Percentiles rank a stretch among this genome's conserved stretches.
These are phyloP conservation scores for Claviceps quebecensis DNA, from an alignment of 2,329 filamentous ascomycete species.

Conservation along the genomic window DNA sequence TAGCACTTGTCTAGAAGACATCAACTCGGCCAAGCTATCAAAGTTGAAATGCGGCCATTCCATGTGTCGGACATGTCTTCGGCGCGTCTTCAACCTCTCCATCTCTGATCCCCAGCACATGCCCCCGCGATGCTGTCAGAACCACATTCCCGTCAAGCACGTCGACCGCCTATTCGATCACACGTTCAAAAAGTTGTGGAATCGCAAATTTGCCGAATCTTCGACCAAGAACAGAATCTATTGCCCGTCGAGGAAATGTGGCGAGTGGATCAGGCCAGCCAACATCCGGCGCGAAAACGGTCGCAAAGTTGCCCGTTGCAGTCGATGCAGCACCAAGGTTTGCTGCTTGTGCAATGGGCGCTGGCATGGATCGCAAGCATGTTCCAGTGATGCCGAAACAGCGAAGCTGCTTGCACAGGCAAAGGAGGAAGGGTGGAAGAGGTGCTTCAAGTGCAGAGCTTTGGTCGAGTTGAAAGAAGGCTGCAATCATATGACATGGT, in stretches of 20 bases:
- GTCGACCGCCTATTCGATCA: constrained; percentile 62
- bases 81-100: constrained; percentile 60
- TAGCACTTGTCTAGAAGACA: constrained; percentile 56
- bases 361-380: constrained; percentile 57
- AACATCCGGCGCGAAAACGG: constrained; percentile 46
- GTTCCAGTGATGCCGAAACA: constrained; percentile 57
- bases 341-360: constrained; percentile 61
- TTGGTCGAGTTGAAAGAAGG: constrained; percentile 71
- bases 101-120: constrained; percentile 66
- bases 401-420: constrained; percentile 49
- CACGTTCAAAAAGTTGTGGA: constrained; percentile 67
- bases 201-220: constrained; percentile 65
- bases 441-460: constrained; percentile 58
- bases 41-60: constrained; percentile 66
- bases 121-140: constrained; percentile 69
- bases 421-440: constrained; percentile 56
- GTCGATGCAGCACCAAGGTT: constrained; percentile 57
- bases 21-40: constrained; percentile 47
- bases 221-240: constrained; percentile 63
- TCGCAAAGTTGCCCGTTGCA: constrained; percentile 55
- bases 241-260: constrained; percentile 59
- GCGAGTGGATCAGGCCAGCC: constrained; percentile 64
- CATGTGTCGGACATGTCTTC: constrained; percentile 68
- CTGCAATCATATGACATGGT: constrained; percentile 83
- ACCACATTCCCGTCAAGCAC: constrained; percentile 60